phyloP scores from a whole-genome alignment of 2,329 filamentous ascomycete genomes.

The Phialophora macrospora region DNA sequence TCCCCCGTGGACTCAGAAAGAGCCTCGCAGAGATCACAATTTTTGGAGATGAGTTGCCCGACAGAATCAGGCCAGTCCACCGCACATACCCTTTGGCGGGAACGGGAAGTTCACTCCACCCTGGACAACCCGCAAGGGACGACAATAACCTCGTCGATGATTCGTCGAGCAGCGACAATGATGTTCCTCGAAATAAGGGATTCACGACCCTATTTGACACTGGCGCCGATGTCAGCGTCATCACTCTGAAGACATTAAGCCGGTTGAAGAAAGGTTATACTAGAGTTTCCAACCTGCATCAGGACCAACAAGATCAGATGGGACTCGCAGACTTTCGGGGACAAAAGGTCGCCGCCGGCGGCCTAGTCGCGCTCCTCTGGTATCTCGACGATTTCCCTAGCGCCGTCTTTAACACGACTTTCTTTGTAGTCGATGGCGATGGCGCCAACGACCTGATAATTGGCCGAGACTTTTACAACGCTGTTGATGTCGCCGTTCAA shows the following conservation, averaged over 20 bases:
- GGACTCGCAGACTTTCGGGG: background rate
- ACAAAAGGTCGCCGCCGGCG: background rate
- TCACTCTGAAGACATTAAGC: background rate
- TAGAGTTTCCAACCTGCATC: background rate
- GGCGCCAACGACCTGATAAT: constrained; percentile 3
- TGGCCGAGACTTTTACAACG: background rate
- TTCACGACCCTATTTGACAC: constrained; percentile 4
- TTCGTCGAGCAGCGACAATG: background rate
- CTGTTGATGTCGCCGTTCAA: background rate
- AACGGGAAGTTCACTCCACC: background rate
- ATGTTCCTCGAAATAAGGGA: background rate
- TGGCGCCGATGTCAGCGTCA: background rate
- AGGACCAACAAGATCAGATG: constrained; percentile 1
- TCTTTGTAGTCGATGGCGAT: constrained; percentile 1
- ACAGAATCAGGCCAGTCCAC: background rate
- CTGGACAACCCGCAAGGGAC: background rate
- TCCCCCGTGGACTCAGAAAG: background rate
- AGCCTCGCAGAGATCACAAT: constrained; percentile 1
- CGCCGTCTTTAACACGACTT: constrained; percentile 7
- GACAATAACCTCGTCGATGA: background rate
- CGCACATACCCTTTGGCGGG: background rate
- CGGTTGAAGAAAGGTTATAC: constrained; percentile 3
- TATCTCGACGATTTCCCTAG: background rate
- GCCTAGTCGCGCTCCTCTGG: constrained; percentile 6
- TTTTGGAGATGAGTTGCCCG: background rate